Evolutionary conservation across 768 basidiomycete genomes (phyloP), one percentile per base, ranked within the genome.

Genomic region (Tylopilus intermedius): DNA sequence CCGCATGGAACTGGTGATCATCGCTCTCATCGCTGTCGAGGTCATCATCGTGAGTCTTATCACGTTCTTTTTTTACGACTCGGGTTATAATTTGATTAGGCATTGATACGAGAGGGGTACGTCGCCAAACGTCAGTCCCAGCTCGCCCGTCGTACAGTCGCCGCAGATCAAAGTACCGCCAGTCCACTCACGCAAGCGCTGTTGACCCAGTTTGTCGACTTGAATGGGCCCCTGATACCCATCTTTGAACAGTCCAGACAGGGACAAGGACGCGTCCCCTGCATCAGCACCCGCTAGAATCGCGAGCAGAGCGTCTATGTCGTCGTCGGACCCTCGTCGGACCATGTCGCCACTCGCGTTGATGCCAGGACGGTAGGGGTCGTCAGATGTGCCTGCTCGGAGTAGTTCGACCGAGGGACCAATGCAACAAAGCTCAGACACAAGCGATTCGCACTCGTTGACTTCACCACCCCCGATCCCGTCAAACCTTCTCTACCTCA

Each of bases 1-100:
- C 63, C 83, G 88, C 2, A 94, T 98, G 88, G 95, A 98, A 71
- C 75, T 95, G 5, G 88, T 97, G 56, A 97, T 97, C 66, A 98
- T 97, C 58, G 78, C 82, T 1, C 84, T 98, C 45, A 96, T 97
- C 62, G 90, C 94, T 0, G 91, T 96, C 10, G 93, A 95, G 68
- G 92, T 94, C n/a, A 76, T 92, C 61, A 88, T 96, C 46, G 93
- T 94, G 62, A 65, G 84, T 73, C 32, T 27, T 42, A 7, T 18
- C 15, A 33, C 1, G 4, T 4, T 40, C 22, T 2, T 45, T 27
- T 18, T 8, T 35, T 7, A 14, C 21, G 7, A 15, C 21, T 33
- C 26, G 52, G 43, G 51, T 30, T 45, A n/a, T 53, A 45, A 43
- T 22, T 14, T 30, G 13, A 46, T 48, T 18, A 89, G 86, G 85